A percentile compares a stretch with the other conserved stretches of the same genome.
Conservation (phyloP, 495 filamentous ascomycete species). For the Penicillium canescens region DNA sequence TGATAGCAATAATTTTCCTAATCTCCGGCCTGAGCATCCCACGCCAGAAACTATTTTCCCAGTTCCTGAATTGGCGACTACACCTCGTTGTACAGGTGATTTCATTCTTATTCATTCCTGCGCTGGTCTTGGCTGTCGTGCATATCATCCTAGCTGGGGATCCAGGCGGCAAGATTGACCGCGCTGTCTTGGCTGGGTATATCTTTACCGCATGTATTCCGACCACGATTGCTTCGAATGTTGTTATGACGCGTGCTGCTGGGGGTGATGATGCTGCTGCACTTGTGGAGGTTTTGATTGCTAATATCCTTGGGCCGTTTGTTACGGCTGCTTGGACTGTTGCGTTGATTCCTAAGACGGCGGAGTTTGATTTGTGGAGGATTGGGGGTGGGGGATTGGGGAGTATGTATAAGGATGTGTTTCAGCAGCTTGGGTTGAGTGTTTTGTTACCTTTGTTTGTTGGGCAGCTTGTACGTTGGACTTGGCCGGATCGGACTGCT, state of each 20-base stretch:
- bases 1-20: slow-evolving; percentile 53
- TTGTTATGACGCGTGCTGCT: slow-evolving; percentile 56
- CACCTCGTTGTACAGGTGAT: slow-evolving; percentile 52
- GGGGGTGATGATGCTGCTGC: slow-evolving; percentile 58
- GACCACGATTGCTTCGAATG: slow-evolving; percentile 59
- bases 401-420: slow-evolving; percentile 52
- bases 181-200: slow-evolving; percentile 54
- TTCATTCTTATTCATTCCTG: slow-evolving; percentile 53
- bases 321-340: slow-evolving; percentile 54
- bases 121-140: slow-evolving; percentile 44
- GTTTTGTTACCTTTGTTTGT: slow-evolving; percentile 50
- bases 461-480: slow-evolving; percentile 50
- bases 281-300: slow-evolving; percentile 54
- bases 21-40: slow-evolving; percentile 55
- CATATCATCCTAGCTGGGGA: slow-evolving; percentile 49
- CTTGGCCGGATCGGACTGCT: slow-evolving; percentile 42
- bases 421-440: slow-evolving; percentile 53
- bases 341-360: slow-evolving; percentile 41
- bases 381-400: slow-evolving; percentile 44
- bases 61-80: slow-evolving; percentile 53
- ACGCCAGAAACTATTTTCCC: slow-evolving; percentile 49
- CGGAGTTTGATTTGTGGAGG: slow-evolving; percentile 46
- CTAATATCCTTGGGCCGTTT: slow-evolving; percentile 55
- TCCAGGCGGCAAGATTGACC: slow-evolving; percentile 40
- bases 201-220: slow-evolving; percentile 57